Evolutionary conservation across 1,139 yeast genomes (phyloP).

Genomic region (Kodamaea alishanica): DNA sequence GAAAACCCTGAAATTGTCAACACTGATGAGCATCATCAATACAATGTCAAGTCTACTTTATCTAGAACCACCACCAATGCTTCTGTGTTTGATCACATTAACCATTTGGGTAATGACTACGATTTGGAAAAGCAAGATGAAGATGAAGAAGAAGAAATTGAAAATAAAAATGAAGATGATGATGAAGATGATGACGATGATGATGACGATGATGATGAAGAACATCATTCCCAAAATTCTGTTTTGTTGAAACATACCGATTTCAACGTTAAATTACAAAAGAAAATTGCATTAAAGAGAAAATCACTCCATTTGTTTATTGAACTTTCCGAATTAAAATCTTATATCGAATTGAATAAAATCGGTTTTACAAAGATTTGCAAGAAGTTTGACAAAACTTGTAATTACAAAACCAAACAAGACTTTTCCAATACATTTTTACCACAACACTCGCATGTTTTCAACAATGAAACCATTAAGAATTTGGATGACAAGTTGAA

Average conservation of each 20-base stretch:
- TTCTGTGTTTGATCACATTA: slow-evolving; percentile 27
- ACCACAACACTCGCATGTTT: slow-evolving; percentile 43
- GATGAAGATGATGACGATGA: slow-evolving; percentile 36
- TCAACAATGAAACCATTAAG: slow-evolving; percentile 42
- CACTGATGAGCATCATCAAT: slow-evolving; percentile 24
- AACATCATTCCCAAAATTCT: slow-evolving; percentile 29
- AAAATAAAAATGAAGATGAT: slow-evolving; percentile 15
- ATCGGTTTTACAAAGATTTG: slow-evolving; percentile 88
- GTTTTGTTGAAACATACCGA: slow-evolving; percentile 45
- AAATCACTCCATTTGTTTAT: slow-evolving; percentile 67
- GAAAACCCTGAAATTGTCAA: slow-evolving; percentile 18
- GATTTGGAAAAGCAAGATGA: slow-evolving; percentile 20
- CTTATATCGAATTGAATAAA: slow-evolving; percentile 74
- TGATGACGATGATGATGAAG: slow-evolving; percentile 43
- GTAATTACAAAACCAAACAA: slow-evolving; percentile 56
- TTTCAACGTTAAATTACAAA: slow-evolving; percentile 48
- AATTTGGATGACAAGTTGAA: slow-evolving; percentile 46
- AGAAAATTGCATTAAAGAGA: slow-evolving; percentile 64
- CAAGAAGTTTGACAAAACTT: slow-evolving; percentile 85
- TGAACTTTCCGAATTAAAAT: slow-evolving; percentile 74
- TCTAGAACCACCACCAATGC: slow-evolving; percentile 30
- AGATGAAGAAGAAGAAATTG: slow-evolving; percentile 16
- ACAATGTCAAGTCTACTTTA: slow-evolving; percentile 23
- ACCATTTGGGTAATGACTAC: slow-evolving; percentile 21
- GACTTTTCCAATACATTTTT: slow-evolving; percentile 48